Evolutionary conservation across 495 filamentous ascomycete genomes (phyloP).

Genomic region (Aspergillus sclerotiicarbonarius): DNA sequence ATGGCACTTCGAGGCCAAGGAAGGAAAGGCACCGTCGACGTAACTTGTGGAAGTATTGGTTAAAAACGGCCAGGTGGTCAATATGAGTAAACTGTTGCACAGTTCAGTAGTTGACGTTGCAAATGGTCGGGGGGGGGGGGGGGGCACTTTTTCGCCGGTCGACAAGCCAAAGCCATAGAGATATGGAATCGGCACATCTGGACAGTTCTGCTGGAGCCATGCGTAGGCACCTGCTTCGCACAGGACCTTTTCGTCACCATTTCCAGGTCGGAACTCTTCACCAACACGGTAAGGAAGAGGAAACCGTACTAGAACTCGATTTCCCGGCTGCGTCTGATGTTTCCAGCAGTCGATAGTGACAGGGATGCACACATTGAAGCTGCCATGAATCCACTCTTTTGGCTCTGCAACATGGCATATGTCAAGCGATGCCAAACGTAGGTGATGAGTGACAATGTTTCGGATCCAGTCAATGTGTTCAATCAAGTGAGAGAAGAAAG

Average conservation of each 20-base stretch:
- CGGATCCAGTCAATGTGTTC: slow-evolving; percentile 17
- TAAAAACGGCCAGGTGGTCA: slow-evolving; percentile 24
- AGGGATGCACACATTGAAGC: slow-evolving; percentile 39
- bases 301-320: slow-evolving; percentile 34
- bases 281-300: slow-evolving; percentile 37
- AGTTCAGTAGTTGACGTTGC: too few relatives aligned
- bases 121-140: too few relatives aligned
- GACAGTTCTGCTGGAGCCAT: slow-evolving; percentile 32
- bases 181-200: slow-evolving; percentile 31
- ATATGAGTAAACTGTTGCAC: slow-evolving; percentile 30
- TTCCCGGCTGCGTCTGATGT: slow-evolving; percentile 10
- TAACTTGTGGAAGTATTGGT: slow-evolving; percentile 13
- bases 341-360: slow-evolving; percentile 25
- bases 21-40: too few relatives aligned
- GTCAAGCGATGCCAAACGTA: slow-evolving; percentile 18
- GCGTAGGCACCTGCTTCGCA: slow-evolving; percentile 37
- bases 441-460: slow-evolving; percentile 28
- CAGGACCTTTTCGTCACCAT: slow-evolving; percentile 36
- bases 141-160: slow-evolving; percentile 28
- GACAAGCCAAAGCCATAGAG: slow-evolving; percentile 36
- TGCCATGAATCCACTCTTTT: slow-evolving; percentile 33
- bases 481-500: slow-evolving; percentile 21
- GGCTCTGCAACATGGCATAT: slow-evolving; percentile 21
- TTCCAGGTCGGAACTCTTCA: slow-evolving; percentile 32
- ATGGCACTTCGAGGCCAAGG: slow-evolving; percentile 22